Base-by-base conservation (phyloP, 139 green algal species). In the Micromonas pusilla region DNA sequence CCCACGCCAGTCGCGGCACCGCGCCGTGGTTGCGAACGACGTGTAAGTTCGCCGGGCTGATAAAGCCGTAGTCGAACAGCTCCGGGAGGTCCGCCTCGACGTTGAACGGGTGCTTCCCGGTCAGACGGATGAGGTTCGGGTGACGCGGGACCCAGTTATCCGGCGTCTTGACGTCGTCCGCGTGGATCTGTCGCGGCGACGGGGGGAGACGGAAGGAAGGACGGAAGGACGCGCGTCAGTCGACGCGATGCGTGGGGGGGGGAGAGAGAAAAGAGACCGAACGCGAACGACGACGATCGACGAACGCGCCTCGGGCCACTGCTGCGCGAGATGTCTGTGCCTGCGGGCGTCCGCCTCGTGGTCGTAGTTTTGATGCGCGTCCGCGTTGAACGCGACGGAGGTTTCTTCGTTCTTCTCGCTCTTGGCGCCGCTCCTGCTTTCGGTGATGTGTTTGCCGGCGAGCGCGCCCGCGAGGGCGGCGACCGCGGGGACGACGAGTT, bases 101-200 rank as follows among this genome's bases (percentile, higher is more conserved):
- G 88, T 99, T 99, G 81, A 99, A 92, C 0, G 95, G 95, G 82
- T 99, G 95, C 21, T 45, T 72, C 21, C 74, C 91, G 0, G 94
- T 97, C 1, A 97, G 89, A 33, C 94, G 91, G 63, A 98, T 82
- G 30, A 99, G 89, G 3, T 89, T 84, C 0, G 88, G 84, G 73
- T 98, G 91, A 23, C 93, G 81, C 1, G 85, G 85, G 0, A 98
- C 79, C 93, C 93, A 97, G 60, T 79, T 71, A 70, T 96, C 91
- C 31, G 89, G 88, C 20, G 91, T 96, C 53, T 84, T 85, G 19
- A 74, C 81, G 37, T 95, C 91, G 54, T 86, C 45, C 9, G 45
- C 9, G 45, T 23, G 45, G 45, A 57, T 16, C 45, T 57, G 45
- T 57, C 16, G 9, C 9, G 45, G 16, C 16, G 45, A 57, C 9